These are phyloP conservation scores for Globisporangium irregulare DNA, from an alignment of 352 stramenopile species.

Conservation along the genomic window DNA sequence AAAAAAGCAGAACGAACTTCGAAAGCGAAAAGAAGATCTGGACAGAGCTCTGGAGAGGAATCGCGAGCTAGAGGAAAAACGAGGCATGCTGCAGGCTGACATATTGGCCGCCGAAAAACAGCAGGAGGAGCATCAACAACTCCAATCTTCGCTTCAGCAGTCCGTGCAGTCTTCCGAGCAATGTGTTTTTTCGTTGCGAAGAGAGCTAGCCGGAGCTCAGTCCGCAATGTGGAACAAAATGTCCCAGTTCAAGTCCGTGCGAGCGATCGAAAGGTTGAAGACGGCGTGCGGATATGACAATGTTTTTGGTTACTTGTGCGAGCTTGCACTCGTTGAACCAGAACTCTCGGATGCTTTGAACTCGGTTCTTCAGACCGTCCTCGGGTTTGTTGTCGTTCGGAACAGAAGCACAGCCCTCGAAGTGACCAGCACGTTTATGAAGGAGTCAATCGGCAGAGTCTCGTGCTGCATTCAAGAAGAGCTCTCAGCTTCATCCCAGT, in stretches of 20 bases:
- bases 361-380: neutral
- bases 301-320: neutral
- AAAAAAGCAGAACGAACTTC: neutral
- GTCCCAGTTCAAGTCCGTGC: neutral
- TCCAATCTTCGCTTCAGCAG: neutral
- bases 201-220: neutral
- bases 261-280: neutral
- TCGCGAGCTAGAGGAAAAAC: neutral
- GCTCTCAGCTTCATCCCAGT: neutral
- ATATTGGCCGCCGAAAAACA: neutral
- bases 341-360: neutral
- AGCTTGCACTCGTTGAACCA: neutral
- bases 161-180: neutral
- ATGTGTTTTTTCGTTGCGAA: neutral
- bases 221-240: neutral
- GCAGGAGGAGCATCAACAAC: neutral
- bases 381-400: neutral
- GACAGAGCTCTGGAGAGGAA: neutral
- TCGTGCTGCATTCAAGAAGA: neutral
- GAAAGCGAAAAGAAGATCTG: neutral
- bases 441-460: neutral
- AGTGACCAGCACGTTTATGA: neutral
- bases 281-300: neutral
- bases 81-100: neutral
- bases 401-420: neutral